Conservation (phyloP, 495 filamentous ascomycete genomes). For the Penicillium bialowiezense region DNA sequence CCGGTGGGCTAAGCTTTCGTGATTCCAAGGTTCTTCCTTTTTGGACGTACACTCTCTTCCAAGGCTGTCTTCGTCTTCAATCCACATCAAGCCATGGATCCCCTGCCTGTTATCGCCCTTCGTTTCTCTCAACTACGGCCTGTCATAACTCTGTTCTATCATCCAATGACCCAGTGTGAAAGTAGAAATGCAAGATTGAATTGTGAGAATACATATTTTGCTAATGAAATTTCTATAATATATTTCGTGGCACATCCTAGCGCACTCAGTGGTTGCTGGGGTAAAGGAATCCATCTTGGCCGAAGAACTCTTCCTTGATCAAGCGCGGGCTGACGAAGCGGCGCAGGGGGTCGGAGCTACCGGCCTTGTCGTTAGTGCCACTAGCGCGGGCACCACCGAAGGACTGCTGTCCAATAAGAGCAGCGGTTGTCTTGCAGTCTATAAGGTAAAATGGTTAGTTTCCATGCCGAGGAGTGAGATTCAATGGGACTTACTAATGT, state of each 20-base stretch:
- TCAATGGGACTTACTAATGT: slow-evolving; percentile 54
- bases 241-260: neutral
- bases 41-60: no score
- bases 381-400: slow-evolving; percentile 75
- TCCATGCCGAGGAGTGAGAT: neutral
- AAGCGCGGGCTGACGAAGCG: slow-evolving; percentile 71
- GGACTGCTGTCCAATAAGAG: slow-evolving; percentile 78
- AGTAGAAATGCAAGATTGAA: neutral
- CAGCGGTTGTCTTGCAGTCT: slow-evolving; percentile 79
- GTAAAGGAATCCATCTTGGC: slow-evolving; percentile 59
- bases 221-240: neutral
- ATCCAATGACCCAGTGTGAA: no score
- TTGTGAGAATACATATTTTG: slow-evolving; percentile 1
- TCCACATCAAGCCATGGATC: no score
- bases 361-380: slow-evolving; percentile 83
- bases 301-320: slow-evolving; percentile 78
- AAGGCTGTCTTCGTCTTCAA: no score
- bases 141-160: no score
- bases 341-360: slow-evolving; percentile 60
- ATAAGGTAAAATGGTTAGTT: neutral
- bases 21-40: no score
- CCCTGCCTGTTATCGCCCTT: no score
- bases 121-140: no score
- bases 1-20: no score
- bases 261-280: slow-evolving; percentile 57